phyloP scores from a whole-genome alignment of 805 yeast genomes.

The Candida caryicola region DNA sequence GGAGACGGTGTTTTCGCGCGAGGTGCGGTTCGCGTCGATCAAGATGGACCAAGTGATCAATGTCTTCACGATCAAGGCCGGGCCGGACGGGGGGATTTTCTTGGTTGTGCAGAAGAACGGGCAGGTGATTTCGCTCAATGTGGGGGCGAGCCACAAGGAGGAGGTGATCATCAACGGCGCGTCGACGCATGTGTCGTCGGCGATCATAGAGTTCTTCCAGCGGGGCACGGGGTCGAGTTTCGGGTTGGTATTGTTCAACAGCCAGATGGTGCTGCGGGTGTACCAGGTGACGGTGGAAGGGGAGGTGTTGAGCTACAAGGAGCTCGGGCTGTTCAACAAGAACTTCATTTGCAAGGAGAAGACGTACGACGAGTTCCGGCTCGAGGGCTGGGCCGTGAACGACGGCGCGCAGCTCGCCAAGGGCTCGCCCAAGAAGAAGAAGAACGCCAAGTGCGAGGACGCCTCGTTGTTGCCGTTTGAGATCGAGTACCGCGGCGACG shows the following conservation, averaged over 20 bases:
- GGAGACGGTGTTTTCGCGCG: background rate
- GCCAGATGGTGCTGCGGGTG: conserved; percentile 4
- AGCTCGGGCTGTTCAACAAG: conserved; percentile 9
- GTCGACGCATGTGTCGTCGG: conserved; percentile 1
- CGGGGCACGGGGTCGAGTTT: background rate
- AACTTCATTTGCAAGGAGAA: conserved; percentile 6
- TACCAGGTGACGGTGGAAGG: conserved; percentile 2
- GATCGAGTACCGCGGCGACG: conserved; percentile 4
- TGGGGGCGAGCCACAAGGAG: background rate
- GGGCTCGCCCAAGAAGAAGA: conserved; percentile 1
- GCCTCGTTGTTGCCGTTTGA: conserved; percentile 2
- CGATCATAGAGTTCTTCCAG: background rate
- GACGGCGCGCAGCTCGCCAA: background rate
- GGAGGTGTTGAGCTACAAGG: conserved; percentile 4
- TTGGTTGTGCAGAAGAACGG: conserved; percentile 2
- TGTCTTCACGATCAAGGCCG: background rate
- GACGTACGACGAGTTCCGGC: conserved; percentile 1
- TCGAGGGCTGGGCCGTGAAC: conserved; percentile 7
- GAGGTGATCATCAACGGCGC: background rate
- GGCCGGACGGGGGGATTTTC: background rate
- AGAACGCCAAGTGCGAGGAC: background rate
- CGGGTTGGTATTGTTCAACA: conserved; percentile 5
- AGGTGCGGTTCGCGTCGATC: background rate
- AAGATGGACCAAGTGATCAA: background rate
- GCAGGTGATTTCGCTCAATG: background rate